A percentile compares a stretch with the other conserved stretches of the same genome.
These are phyloP conservation scores for Calycina herbarum DNA, from an alignment of 2,329 filamentous ascomycete species.

Conservation along the genomic window DNA sequence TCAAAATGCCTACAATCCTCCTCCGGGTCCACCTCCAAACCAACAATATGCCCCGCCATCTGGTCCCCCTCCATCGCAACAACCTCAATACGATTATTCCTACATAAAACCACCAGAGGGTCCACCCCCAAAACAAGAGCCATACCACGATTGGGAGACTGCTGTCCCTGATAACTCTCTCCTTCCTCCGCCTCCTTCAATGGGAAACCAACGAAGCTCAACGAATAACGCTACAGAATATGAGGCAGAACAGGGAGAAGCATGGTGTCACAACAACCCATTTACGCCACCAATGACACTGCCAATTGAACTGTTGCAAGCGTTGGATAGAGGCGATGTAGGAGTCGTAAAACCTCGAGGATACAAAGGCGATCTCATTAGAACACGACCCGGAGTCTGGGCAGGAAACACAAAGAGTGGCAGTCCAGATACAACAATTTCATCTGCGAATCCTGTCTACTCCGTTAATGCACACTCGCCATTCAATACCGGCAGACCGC, in stretches of 20 bases:
- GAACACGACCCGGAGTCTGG: constrained; percentile 54
- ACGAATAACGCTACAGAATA: constrained; percentile 67
- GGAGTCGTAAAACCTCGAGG: constrained; percentile 52
- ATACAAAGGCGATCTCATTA: constrained; percentile 49
- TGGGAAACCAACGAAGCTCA: constrained; percentile 65
- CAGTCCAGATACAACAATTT: constrained; percentile 62
- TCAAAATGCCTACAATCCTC: constrained; percentile 19
- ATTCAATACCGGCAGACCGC: constrained; percentile 45
- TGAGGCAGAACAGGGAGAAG: constrained; percentile 63
- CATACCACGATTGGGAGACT: constrained; percentile 67
- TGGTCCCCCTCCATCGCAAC: constrained; percentile 28
- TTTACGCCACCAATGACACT: constrained; percentile 55
- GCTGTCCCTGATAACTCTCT: constrained; percentile 72
- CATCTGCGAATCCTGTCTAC: constrained; percentile 70
- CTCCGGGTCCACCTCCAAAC: constrained; percentile 37
- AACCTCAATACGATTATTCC: constrained; percentile 12
- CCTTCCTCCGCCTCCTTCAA: constrained; percentile 69
- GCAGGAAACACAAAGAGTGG: constrained; percentile 42
- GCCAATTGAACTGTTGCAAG: constrained; percentile 47
- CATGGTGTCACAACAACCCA: constrained; percentile 64
- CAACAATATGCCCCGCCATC: constrained; percentile 21
- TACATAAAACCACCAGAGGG: constrained; percentile 28
- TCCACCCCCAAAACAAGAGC: constrained; percentile 35
- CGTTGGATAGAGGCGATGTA: constrained; percentile 53
- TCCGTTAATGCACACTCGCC: constrained; percentile 60